Conservation (phyloP, 2,329 filamentous ascomycete genomes). For the Aspergillus uvarum region DNA sequence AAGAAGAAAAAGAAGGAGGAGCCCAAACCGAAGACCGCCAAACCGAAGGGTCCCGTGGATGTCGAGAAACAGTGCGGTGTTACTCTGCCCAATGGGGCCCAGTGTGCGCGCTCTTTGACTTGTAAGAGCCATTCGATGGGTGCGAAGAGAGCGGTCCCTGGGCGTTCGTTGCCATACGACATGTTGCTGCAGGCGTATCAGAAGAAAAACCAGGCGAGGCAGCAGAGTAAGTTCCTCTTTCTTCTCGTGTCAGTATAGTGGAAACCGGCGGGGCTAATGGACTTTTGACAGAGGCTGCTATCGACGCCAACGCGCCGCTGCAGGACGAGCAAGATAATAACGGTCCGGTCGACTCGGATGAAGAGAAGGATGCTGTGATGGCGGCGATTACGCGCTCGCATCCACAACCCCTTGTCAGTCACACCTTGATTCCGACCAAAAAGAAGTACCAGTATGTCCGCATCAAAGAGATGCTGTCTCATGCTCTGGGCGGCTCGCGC, state of each 20-base stretch:
- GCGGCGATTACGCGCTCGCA: slow-evolving; percentile 70
- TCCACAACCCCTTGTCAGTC: slow-evolving; percentile 73
- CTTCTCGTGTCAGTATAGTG: slow-evolving; percentile 4
- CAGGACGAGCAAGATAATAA: slow-evolving; percentile 83
- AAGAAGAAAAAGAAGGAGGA: slow-evolving; percentile 96
- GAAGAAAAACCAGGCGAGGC: slow-evolving; percentile 98
- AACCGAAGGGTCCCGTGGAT: slow-evolving; percentile 89
- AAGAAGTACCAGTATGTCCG: slow-evolving; percentile 62
- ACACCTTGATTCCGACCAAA: slow-evolving; percentile 52
- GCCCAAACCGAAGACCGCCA: slow-evolving; percentile 76
- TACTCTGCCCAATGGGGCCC: slow-evolving; percentile 76
- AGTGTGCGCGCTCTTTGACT: slow-evolving; percentile 82
- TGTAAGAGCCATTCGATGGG: slow-evolving; percentile 97
- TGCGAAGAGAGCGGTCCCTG: slow-evolving; percentile 83
- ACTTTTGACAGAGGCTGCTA: slow-evolving; percentile 70
- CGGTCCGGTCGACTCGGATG: slow-evolving; percentile 85
- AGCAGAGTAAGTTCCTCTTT: slow-evolving; percentile 69
- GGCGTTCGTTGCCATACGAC: slow-evolving; percentile 84
- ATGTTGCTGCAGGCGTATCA: slow-evolving; percentile 86
- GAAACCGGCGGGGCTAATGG: slow-evolving; percentile 12
- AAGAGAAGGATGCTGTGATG: slow-evolving; percentile 91
- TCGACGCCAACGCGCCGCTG: slow-evolving; percentile 88
- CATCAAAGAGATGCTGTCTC: slow-evolving; percentile 63
- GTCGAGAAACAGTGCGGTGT: slow-evolving; percentile 94
- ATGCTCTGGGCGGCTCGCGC: slow-evolving; percentile 54